phyloP scores from a whole-genome alignment of 345 rosid genomes.

The Physaria fendleri region DNA sequence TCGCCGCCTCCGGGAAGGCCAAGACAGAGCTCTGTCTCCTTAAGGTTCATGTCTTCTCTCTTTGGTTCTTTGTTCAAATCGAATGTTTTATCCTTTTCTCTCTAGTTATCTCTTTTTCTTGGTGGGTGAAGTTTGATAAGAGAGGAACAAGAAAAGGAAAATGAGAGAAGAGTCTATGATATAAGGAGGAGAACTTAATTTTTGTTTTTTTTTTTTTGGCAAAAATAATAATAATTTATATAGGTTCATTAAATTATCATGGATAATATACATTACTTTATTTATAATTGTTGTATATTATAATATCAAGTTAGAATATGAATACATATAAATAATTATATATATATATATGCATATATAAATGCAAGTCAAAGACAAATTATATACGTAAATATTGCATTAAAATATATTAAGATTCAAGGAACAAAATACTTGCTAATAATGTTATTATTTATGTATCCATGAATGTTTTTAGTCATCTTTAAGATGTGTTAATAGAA shows the following conservation, averaged over 20 bases:
- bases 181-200: background rate
- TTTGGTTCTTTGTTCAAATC: background rate
- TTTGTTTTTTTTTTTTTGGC: no score
- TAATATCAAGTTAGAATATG: no score
- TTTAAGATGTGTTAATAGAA: background rate
- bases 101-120: background rate
- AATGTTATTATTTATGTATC: background rate
- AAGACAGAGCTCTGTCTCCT: conserved; percentile 70
- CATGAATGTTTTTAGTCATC: background rate
- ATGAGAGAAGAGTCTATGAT: background rate
- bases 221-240: no score
- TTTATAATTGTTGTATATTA: no score
- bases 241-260: no score
- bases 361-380: no score
- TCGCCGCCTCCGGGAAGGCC: conserved; percentile 49
- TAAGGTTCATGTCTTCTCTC: conserved; percentile 36
- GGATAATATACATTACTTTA: no score
- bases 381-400: no score
- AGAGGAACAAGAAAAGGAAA: conserved; percentile 4
- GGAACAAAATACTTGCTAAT: no score
- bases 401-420: no score
- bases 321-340: no score
- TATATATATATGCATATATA: no score
- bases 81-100: background rate
- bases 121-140: conserved; percentile 9